Conservation (phyloP, 306 rosid species). For the Sechiopsis laciniata region DNA sequence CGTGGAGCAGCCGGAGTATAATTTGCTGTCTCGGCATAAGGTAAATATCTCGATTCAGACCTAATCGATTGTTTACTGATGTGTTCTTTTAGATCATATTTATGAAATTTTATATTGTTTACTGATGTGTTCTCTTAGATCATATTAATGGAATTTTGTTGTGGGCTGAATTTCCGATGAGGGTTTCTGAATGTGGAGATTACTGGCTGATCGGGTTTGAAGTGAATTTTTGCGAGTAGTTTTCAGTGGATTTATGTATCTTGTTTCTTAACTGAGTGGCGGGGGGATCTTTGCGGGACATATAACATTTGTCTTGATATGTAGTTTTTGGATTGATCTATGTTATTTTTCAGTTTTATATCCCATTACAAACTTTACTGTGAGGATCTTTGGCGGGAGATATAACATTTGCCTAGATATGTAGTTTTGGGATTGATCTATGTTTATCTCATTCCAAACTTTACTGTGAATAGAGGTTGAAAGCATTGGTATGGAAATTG, state of each 20-base stretch:
- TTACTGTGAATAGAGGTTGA: neutral
- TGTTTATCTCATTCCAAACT: neutral
- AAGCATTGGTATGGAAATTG: neutral
- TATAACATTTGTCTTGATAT: too few relatives aligned
- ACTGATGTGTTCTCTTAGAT: neutral
- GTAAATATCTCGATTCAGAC: constrained; percentile 21
- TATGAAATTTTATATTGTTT: neutral
- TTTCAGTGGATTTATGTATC: neutral
- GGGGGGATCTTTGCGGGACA: too few relatives aligned
- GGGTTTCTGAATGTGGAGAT: neutral
- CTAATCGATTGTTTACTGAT: neutral
- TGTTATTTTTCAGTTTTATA: too few relatives aligned
- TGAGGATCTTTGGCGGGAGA: too few relatives aligned
- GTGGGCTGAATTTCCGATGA: neutral
- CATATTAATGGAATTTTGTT: neutral
- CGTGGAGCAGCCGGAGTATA: constrained; percentile 98
- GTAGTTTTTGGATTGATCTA: too few relatives aligned
- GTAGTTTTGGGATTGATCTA: too few relatives aligned
- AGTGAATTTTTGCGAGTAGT: neutral
- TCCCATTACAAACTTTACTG: too few relatives aligned
- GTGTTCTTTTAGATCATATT: neutral
- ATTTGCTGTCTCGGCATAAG: constrained; percentile 78
- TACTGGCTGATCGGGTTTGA: neutral
- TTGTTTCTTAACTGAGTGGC: neutral
- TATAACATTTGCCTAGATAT: too few relatives aligned